phyloP scores from a whole-genome alignment of 1,139 yeast species.

The Yamadazyma trypodendri region DNA sequence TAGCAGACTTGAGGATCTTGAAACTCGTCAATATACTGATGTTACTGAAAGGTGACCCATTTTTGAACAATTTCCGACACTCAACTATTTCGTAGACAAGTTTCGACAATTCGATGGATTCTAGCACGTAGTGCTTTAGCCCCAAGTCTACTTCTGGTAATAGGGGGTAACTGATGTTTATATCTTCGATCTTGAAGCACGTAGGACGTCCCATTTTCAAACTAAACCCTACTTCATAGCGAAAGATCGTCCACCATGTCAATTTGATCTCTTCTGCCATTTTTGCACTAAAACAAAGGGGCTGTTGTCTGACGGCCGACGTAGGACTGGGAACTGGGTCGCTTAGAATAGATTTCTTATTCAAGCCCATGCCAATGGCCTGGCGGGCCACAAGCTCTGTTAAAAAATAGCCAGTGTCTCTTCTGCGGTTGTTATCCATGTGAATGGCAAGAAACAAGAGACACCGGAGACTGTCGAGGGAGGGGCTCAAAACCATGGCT shows the following conservation, averaged over 20 bases:
- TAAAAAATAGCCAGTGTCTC: slow-evolving; percentile 45
- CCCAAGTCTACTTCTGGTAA: background rate
- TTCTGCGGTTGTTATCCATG: slow-evolving; percentile 36
- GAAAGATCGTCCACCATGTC: slow-evolving; percentile 15
- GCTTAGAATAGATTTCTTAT: slow-evolving; percentile 23
- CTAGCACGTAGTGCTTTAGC: background rate
- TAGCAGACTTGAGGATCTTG: background rate
- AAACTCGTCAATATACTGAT: background rate
- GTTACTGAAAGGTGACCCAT: background rate
- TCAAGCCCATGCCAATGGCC: slow-evolving; percentile 41
- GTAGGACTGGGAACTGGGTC: slow-evolving; percentile 10
- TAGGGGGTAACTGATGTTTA: background rate
- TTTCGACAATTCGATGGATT: background rate
- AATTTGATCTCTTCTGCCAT: slow-evolving; percentile 9
- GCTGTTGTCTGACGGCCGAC: background rate
- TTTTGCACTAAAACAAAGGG: background rate
- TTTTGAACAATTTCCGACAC: slow-evolving; percentile 2
- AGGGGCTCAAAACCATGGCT: slow-evolving; percentile 39
- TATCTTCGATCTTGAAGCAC: slow-evolving; percentile 8
- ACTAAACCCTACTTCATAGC: slow-evolving; percentile 11
- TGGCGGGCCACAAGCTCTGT: slow-evolving; percentile 41
- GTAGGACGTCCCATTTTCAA: slow-evolving; percentile 14
- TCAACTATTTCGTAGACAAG: slow-evolving; percentile 3
- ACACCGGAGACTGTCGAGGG: slow-evolving; percentile 38
- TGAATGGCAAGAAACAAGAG: slow-evolving; percentile 38